Base-by-base conservation (phyloP, 2,329 filamentous ascomycete genomes). In the Aspergillus fischeri region DNA sequence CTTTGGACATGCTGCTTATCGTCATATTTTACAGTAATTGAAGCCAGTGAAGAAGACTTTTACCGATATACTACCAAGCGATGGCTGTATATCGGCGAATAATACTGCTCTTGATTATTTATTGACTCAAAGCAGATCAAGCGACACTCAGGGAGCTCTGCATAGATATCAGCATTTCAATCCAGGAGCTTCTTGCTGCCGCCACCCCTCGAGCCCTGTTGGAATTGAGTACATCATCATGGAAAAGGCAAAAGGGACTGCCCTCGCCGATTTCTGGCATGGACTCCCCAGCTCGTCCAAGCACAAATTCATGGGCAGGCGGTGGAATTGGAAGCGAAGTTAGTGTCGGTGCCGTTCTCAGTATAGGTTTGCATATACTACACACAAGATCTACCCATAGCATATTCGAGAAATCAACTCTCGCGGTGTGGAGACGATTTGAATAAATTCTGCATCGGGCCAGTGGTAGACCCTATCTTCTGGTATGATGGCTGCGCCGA, bases 211-310 rank as follows among this genome's bases (percentile, higher is more conserved):
- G n/a, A 44, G 21, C 41, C 41, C 41, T 20, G 41, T 44, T 21
- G 41, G 41, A 20, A 20, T n/a, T 20, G 41, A 20, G 9, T 44
- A 44, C 41, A 20, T n/a, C 6, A 44, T 44, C 41, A 44, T 44
- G 41, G 41, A 44, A 44, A 44, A 44, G 41, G 41, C 41, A 20
- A 44, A 20, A 20, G 41, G 41, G 41, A 44, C 11, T 41, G 11
- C 35, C n/a, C 49, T 59, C 49, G 50, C 7, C 9, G 42, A 28
- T 17, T 11, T 38, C 2, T 59, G 56, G 56, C 50, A 49, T 49
- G 6, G 21, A 21, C 45, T 50, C 25, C 21, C 52, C 25, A 27
- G 17, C 41, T 7, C 29, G 2, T 35, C n/a, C 6, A 49, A 50
- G 8, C 45, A 49, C 28, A 50, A 49, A 21, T 49, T 44, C n/a